Percentiles rank a stretch among this genome's conserved stretches.
phyloP scores from a whole-genome alignment of 2,329 filamentous ascomycete genomes.

The Aaosphaeria arxii region DNA sequence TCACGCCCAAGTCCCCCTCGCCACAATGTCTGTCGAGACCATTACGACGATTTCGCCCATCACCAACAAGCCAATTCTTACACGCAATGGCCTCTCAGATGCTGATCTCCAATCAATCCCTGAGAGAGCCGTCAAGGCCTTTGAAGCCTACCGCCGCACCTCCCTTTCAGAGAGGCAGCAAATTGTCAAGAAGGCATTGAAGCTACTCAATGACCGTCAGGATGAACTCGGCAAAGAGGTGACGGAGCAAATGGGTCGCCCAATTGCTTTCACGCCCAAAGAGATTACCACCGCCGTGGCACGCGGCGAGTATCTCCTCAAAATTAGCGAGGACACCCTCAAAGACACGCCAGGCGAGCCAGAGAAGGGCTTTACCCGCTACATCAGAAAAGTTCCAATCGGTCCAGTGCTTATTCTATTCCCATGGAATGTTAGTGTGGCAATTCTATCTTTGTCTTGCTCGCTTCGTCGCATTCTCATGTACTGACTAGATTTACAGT shows the following conservation, averaged over 20 bases:
- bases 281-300: conserved; percentile 84
- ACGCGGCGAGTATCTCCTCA: conserved; percentile 80
- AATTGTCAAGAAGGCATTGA: conserved; percentile 77
- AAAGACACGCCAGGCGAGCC: conserved; percentile 77
- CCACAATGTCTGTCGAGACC: conserved; percentile 52
- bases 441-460: conserved; percentile 3
- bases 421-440: conserved; percentile 81
- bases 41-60: conserved; percentile 83
- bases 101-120: conserved; percentile 71
- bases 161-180: conserved; percentile 71
- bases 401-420: conserved; percentile 88
- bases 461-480: conserved; percentile 1
- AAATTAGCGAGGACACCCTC: conserved; percentile 75
- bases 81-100: conserved; percentile 69
- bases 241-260: conserved; percentile 92
- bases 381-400: conserved; percentile 82
- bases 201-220: conserved; percentile 65
- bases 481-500: conserved; percentile 53
- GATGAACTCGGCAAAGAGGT: conserved; percentile 81
- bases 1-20: conserved; percentile 13
- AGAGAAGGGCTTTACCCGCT: conserved; percentile 86
- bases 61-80: conserved; percentile 81
- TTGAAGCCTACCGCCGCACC: conserved; percentile 73
- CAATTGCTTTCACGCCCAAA: conserved; percentile 79
- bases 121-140: conserved; percentile 68